Conservation (phyloP, 2,329 filamentous ascomycete genomes). For the Fusarium hostae region DNA sequence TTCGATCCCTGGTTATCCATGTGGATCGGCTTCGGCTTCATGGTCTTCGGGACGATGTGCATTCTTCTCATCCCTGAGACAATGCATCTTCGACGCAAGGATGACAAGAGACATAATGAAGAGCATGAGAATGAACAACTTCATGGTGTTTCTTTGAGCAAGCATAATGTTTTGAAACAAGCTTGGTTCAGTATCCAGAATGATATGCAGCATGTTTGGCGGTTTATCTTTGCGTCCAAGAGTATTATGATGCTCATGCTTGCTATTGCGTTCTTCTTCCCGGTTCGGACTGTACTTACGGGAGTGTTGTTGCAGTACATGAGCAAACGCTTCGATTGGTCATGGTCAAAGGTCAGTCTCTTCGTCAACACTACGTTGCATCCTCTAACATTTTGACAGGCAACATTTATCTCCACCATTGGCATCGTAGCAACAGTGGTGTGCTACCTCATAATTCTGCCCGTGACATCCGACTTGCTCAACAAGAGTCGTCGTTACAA, state of each 20-base stretch:
- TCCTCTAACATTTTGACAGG: slow-evolving; percentile 37
- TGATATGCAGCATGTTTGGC: slow-evolving; percentile 51
- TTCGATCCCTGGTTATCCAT: slow-evolving; percentile 55
- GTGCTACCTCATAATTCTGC: slow-evolving; percentile 54
- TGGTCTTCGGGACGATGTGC: slow-evolving; percentile 45
- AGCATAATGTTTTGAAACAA: slow-evolving; percentile 32
- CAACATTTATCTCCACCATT: slow-evolving; percentile 55
- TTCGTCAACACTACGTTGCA: fast-evolving
- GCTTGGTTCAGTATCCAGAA: slow-evolving; percentile 44
- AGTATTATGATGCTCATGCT: slow-evolving; percentile 53
- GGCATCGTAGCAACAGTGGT: slow-evolving; percentile 52
- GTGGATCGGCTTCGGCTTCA: slow-evolving; percentile 47
- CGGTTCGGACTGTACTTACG: slow-evolving; percentile 47
- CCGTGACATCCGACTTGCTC: slow-evolving; percentile 48
- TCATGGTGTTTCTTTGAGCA: not conserved
- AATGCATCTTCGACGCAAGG: slow-evolving; percentile 48
- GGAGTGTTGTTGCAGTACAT: slow-evolving; percentile 63
- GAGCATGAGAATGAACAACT: slow-evolving; percentile 3
- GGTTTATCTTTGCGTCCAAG: slow-evolving; percentile 54
- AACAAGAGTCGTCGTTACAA: slow-evolving; percentile 41
- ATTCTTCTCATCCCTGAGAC: slow-evolving; percentile 57
- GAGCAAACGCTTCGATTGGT: slow-evolving; percentile 61
- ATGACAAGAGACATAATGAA: slow-evolving; percentile 37
- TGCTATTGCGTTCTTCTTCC: slow-evolving; percentile 44
- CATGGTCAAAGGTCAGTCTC: slow-evolving; percentile 54